Evolutionary conservation across 2,329 filamentous ascomycete genomes (phyloP).

Genomic region (Daldinia eschscholtzii): DNA sequence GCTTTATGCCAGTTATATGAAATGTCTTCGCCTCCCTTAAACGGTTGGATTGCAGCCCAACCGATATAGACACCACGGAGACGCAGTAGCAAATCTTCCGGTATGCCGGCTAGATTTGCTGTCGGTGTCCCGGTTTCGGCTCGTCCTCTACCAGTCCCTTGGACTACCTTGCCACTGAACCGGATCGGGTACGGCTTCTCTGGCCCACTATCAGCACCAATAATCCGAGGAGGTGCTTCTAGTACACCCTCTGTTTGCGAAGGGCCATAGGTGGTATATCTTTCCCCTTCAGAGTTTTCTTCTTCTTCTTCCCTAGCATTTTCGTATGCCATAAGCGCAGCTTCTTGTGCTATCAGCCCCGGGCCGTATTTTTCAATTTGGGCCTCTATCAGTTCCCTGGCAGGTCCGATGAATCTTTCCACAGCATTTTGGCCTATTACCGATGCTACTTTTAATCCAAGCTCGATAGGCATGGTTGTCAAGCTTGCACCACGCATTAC

Average conservation of each 20-base stretch:
- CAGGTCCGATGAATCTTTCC: constrained; percentile 59
- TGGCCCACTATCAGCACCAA: constrained; percentile 66
- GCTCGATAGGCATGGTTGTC: constrained; percentile 73
- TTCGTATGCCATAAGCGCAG: constrained; percentile 57
- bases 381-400: constrained; percentile 58
- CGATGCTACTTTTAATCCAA: constrained; percentile 70
- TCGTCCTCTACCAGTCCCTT: constrained; percentile 58
- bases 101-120: constrained; percentile 65
- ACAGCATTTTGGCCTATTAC: constrained; percentile 62
- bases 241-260: constrained; percentile 52
- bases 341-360: constrained; percentile 56
- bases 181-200: constrained; percentile 65
- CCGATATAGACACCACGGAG: constrained; percentile 74
- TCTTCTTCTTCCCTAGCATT: constrained; percentile 52
- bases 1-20: constrained; percentile 68
- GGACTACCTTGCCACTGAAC: constrained; percentile 63
- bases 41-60: constrained; percentile 66
- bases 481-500: constrained; percentile 74
- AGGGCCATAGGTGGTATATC: constrained; percentile 54
- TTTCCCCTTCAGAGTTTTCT: constrained; percentile 53
- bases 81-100: constrained; percentile 65
- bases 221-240: constrained; percentile 53
- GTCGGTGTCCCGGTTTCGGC: constrained; percentile 63
- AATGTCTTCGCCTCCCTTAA: constrained; percentile 51
- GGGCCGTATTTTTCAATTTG: constrained; percentile 52